These are phyloP conservation scores for Didymella keratinophila DNA, from an alignment of 2,329 filamentous ascomycete genomes.

Conservation along the genomic window DNA sequence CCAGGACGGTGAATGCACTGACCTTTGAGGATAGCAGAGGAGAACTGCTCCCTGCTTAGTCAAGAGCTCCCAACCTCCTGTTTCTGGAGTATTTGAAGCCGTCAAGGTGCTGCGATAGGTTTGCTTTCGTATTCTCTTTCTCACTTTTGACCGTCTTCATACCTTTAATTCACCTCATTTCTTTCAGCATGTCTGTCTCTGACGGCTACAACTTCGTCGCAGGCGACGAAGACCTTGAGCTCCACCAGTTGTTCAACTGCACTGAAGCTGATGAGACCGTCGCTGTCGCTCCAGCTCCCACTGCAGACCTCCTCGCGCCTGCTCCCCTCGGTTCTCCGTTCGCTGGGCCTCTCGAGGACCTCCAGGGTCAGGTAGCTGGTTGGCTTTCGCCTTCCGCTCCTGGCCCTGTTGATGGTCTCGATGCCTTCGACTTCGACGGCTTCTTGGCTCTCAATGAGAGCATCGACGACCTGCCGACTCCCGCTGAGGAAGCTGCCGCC, in stretches of 20 bases:
- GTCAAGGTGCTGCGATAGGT: not conserved
- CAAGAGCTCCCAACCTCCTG: slow-evolving; percentile 8
- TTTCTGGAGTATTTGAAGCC: not conserved
- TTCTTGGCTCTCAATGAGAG: slow-evolving; percentile 3
- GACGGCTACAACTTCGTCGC: not conserved
- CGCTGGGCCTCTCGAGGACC: not conserved
- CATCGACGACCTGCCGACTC: not conserved
- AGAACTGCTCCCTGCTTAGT: not conserved
- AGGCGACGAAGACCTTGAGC: slow-evolving; percentile 2
- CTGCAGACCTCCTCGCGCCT: not conserved
- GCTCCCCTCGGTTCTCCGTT: slow-evolving; percentile 1
- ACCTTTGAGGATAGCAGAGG: not conserved
- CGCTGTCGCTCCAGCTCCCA: not conserved
- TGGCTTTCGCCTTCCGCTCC: slow-evolving; percentile 2
- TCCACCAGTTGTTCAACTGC: not conserved
- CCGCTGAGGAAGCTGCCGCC: not conserved
- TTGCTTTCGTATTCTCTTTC: not conserved
- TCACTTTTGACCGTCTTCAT: not conserved
- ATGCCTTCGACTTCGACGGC: not conserved
- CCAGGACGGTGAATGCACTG: slow-evolving; percentile 1
- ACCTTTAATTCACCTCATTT: not conserved
- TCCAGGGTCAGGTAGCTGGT: not conserved
- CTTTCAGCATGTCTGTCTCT: not conserved
- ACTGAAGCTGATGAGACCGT: not conserved
- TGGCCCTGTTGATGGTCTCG: not conserved